Conservation (phyloP, 176 grass and related monocot genomes). For the Alloteropsis semialata region DNA sequence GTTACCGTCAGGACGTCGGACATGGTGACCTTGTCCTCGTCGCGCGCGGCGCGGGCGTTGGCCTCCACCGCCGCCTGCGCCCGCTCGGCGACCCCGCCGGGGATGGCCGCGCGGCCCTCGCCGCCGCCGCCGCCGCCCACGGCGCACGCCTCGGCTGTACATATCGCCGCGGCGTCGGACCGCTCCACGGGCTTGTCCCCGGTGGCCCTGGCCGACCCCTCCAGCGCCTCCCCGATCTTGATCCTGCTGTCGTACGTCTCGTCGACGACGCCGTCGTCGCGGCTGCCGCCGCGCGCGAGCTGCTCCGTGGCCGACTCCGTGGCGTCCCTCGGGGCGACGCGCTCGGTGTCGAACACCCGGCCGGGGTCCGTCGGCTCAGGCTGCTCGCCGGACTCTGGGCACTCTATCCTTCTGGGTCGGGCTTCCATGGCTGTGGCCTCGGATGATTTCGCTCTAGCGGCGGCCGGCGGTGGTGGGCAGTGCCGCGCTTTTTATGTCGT, state of each 20-base stretch:
- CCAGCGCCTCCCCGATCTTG: conserved; percentile 26
- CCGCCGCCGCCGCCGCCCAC: neutral
- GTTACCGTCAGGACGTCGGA: conserved; percentile 53
- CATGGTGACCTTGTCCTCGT: conserved; percentile 44
- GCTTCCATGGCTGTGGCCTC: neutral
- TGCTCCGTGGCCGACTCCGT: conserved; percentile 39
- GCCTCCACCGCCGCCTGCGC: conserved; percentile 38
- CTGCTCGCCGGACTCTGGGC: neutral
- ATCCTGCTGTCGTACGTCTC: conserved; percentile 7
- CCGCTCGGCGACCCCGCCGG: conserved; percentile 41
- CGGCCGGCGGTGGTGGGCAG: neutral
- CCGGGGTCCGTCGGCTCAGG: conserved; percentile 5
- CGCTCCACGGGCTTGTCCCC: neutral
- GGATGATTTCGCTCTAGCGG: neutral
- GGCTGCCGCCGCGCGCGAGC: conserved; percentile 25
- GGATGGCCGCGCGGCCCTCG: neutral
- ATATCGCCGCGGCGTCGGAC: conserved; percentile 57
- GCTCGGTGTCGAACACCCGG: conserved; percentile 35
- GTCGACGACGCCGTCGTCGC: conserved; percentile 22
- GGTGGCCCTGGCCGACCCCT: neutral
- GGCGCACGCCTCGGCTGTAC: conserved; percentile 44
- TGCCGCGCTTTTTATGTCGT: neutral
- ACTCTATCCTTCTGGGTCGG: neutral
- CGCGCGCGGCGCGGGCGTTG: conserved; percentile 31
- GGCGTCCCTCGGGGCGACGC: conserved; percentile 42